These are phyloP conservation scores for Besnoitia besnoiti DNA, from an alignment of 169 alveolate genomes.

Conservation along the genomic window DNA sequence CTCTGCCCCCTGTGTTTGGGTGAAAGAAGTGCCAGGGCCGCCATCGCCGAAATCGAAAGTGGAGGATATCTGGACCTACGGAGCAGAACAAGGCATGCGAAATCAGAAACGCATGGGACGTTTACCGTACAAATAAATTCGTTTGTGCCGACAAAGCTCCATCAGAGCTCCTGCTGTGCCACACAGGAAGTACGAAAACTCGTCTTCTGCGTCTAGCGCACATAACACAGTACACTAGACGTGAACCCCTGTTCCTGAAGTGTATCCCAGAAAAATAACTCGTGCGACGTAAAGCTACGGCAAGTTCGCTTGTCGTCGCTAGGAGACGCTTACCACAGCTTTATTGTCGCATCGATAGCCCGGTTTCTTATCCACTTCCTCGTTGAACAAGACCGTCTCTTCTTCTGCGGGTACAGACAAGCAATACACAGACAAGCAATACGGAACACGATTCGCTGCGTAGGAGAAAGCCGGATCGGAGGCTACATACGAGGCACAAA, in stretches of 20 bases:
- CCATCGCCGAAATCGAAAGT: background rate
- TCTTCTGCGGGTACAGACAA: background rate
- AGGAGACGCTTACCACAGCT: constrained; percentile 19
- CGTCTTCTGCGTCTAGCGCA: too few relatives aligned
- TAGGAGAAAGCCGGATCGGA: background rate
- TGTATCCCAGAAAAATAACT: too few relatives aligned
- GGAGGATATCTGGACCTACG: background rate
- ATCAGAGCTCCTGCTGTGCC: too few relatives aligned
- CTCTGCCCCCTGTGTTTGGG: background rate
- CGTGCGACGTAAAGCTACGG: too few relatives aligned
- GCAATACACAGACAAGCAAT: background rate
- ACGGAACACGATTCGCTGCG: background rate
- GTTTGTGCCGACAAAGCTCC: too few relatives aligned
- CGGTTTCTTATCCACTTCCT: background rate
- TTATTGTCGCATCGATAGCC: constrained; percentile 36
- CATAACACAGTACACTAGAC: too few relatives aligned
- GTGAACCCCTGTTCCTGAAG: too few relatives aligned
- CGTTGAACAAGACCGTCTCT: background rate
- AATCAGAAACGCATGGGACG: background rate
- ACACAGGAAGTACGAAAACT: too few relatives aligned
- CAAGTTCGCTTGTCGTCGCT: too few relatives aligned
- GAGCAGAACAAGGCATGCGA: background rate
- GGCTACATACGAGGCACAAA: background rate
- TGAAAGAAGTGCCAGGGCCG: background rate
- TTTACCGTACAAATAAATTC: background rate